These are phyloP conservation scores for Haematococcus sp. DNA, from an alignment of 139 green algal species.

Conservation along the genomic window DNA sequence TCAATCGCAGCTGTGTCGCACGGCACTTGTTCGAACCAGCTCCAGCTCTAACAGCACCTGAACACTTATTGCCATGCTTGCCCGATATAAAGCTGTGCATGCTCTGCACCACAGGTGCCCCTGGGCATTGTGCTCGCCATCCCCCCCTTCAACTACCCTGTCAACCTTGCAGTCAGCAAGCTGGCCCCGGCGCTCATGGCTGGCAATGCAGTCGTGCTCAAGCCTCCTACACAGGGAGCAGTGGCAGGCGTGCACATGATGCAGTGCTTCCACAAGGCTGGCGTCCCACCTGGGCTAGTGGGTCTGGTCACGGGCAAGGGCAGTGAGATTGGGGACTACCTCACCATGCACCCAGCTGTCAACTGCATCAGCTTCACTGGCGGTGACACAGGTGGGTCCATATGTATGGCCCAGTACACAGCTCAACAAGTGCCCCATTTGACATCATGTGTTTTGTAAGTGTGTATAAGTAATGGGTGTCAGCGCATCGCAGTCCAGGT, in stretches of 20 bases:
- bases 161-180: conserved; percentile 96
- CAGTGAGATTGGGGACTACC: conserved; percentile 95
- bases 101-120: too few relatives aligned
- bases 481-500: too few relatives aligned
- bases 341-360: conserved; percentile 80
- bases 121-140: conserved; percentile 93
- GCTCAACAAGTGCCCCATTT: too few relatives aligned
- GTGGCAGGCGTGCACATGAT: conserved; percentile 87
- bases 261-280: conserved; percentile 83
- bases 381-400: conserved; percentile 65
- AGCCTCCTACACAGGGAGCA: conserved; percentile 91
- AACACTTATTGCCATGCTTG: too few relatives aligned
- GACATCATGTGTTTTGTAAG: too few relatives aligned
- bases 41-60: too few relatives aligned
- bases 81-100: too few relatives aligned
- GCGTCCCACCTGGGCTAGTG: conserved; percentile 78
- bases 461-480: too few relatives aligned
- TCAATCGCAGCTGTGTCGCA: too few relatives aligned
- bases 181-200: conserved; percentile 94
- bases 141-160: conserved; percentile 97
- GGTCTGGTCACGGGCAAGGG: conserved; percentile 81
- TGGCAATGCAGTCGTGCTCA: conserved; percentile 94
- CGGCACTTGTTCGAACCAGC: too few relatives aligned
- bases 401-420: too few relatives aligned
- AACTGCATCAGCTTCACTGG: conserved; percentile 92